phyloP scores from a whole-genome alignment of 441 rosid species.

The Raphanus hybrid region DNA sequence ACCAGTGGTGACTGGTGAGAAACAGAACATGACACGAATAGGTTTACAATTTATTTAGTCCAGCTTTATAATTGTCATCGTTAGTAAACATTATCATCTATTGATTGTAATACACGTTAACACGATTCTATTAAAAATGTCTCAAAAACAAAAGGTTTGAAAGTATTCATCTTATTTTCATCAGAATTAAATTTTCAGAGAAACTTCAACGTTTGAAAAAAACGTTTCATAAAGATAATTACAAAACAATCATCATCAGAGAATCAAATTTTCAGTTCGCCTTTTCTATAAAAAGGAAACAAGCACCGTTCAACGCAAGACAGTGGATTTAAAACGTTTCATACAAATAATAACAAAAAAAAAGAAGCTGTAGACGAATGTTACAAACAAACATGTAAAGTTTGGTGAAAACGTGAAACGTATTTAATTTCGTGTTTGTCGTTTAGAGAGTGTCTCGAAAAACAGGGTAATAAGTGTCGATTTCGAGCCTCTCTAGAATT shows the following conservation, averaged over 20 bases:
- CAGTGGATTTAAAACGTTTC: slow-evolving; percentile 7
- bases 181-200: background rate
- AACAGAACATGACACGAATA: background rate
- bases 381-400: background rate
- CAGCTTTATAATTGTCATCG: slow-evolving; percentile 2
- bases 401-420: background rate
- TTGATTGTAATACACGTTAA: background rate
- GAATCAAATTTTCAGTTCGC: background rate
- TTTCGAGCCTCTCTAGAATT: slow-evolving; percentile 58
- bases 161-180: background rate
- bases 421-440: background rate
- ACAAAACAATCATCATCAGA: background rate
- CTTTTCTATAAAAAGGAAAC: background rate
- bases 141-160: background rate
- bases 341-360: slow-evolving; percentile 5
- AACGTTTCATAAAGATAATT: slow-evolving; percentile 6
- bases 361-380: slow-evolving; percentile 4
- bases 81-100: background rate
- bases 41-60: background rate
- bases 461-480: slow-evolving; percentile 64
- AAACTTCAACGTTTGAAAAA: background rate
- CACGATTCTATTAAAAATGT: background rate
- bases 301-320: slow-evolving; percentile 12
- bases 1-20: background rate
- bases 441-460: slow-evolving; percentile 39